Evolutionary conservation across 441 rosid genomes (phyloP), one percentile per base, ranked within the genome.

Genomic region (Gossypium davidsonii): DNA sequence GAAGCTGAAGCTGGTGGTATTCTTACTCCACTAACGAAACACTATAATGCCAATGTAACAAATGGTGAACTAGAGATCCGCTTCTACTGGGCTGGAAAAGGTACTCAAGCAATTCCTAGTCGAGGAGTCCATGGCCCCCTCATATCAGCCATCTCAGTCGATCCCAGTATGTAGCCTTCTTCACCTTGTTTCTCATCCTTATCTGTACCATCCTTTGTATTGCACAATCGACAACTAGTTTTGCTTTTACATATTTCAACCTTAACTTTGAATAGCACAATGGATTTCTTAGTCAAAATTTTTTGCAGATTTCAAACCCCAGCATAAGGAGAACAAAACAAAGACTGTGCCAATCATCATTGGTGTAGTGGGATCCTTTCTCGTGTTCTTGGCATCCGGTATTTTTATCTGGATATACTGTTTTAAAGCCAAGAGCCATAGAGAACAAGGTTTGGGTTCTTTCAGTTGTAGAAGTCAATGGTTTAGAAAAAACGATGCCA

Each of bases 61-160:
- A 62, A 64, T 37, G 66, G 77, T 60, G 68, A 31, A 20, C 48
- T 82, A 25, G 83, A 79, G 72, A 75, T 82, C 61, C 85, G 76
- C 44, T 74, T 82, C 46, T 15, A 59, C 15, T 82, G 82, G 82
- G 78, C 81, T 4, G 85, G 85, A 5, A 82, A 77, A 70, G 85
- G 85, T 18, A 82, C 85, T 23, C 75, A 77, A 1, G 67, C 77
- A 56, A 71, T 79, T 55, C 85, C 85, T 5, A 8, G 5, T n/a
- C 70, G 78, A 20, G 81, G 81, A 75, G 67, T 75, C 64, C 81
- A 82, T 73, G 85, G 85, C 31, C 83, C 83, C 0, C 77, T 82
- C n/a, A 26, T 82, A 73, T 79, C 85, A 7, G 80, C 85, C 21
- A 73, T 82, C 71, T 77, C 85, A 14, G 51, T 80, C 10, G 75